Conservation (phyloP, 1,284 basidiomycete species). For the Takashimella koratensis region DNA sequence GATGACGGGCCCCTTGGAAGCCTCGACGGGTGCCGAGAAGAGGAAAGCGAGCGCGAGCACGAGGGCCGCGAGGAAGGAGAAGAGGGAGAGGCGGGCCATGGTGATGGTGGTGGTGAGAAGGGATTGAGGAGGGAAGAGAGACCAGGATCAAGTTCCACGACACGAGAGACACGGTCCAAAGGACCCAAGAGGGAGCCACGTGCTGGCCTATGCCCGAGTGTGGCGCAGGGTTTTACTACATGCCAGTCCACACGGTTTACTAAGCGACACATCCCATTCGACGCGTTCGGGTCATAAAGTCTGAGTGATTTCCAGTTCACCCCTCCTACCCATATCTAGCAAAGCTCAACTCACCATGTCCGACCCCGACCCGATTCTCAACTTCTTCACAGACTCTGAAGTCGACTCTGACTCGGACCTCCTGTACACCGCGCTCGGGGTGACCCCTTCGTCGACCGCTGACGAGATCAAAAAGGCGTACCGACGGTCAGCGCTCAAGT, state of each 20-base stretch:
- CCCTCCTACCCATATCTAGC: no score
- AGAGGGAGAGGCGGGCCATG: conserved; percentile 57
- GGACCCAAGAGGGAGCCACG: no score
- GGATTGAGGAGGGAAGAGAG: not conserved
- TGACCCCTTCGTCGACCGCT: conserved; percentile 56
- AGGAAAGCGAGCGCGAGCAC: conserved; percentile 53
- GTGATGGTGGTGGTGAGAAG: conserved; percentile 9
- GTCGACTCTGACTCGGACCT: conserved; percentile 25
- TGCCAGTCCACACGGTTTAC: no score
- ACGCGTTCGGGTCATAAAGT: no score
- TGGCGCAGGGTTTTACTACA: no score
- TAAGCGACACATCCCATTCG: no score
- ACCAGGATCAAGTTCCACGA: not conserved
- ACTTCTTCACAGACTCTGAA: conserved; percentile 71
- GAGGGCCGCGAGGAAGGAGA: conserved; percentile 62
- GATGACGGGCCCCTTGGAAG: conserved; percentile 62
- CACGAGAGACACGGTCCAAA: not conserved
- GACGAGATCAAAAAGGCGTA: conserved; percentile 80
- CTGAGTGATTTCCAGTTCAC: no score
- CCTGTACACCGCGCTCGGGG: conserved; percentile 67
- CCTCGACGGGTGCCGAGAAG: conserved; percentile 32
- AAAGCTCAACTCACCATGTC: conserved; percentile 53
- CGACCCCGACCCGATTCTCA: conserved; percentile 64
- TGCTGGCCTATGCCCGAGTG: no score
- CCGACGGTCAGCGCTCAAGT: conserved; percentile 70